These are phyloP conservation scores for Coniochaeta ligniaria DNA, from an alignment of 2,329 filamentous ascomycete genomes.

Conservation along the genomic window DNA sequence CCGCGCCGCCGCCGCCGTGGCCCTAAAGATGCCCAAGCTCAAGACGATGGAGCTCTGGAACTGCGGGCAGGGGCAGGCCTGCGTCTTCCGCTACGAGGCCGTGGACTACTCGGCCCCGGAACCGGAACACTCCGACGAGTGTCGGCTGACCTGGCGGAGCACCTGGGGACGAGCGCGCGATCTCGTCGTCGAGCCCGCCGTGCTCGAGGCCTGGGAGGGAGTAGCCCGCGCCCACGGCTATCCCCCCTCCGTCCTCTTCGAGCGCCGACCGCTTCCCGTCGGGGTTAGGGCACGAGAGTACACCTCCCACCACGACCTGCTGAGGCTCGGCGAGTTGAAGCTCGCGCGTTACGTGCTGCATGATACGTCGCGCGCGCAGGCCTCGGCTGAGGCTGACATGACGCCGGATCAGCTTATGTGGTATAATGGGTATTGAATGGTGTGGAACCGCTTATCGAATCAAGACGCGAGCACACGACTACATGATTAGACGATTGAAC, in stretches of 20 bases:
- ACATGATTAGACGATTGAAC: background rate
- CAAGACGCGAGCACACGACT: background rate
- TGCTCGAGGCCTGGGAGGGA: background rate
- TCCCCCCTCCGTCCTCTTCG: background rate
- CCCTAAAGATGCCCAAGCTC: slow-evolving; percentile 2
- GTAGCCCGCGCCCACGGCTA: slow-evolving; percentile 1
- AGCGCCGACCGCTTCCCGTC: background rate
- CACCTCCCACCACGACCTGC: background rate
- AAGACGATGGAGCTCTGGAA: slow-evolving; percentile 1
- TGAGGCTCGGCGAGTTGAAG: background rate
- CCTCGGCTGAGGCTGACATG: background rate
- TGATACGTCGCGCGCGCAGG: slow-evolving; percentile 2
- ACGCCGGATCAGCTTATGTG: background rate
- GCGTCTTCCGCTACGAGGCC: background rate
- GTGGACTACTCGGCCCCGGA: background rate
- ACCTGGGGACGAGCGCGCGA: background rate
- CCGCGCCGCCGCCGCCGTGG: slow-evolving; percentile 1
- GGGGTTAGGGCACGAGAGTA: background rate
- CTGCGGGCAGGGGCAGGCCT: background rate
- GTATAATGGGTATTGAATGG: background rate
- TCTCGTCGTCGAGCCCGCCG: background rate
- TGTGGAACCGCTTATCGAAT: background rate
- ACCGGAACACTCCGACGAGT: background rate
- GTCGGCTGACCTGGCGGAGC: slow-evolving; percentile 1
- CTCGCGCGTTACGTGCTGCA: slow-evolving; percentile 1